A percentile compares a stretch with the other conserved stretches of the same genome.
Conservation (phyloP, 2,329 filamentous ascomycete genomes). For the Ophiocordyceps camponoti-floridani region DNA sequence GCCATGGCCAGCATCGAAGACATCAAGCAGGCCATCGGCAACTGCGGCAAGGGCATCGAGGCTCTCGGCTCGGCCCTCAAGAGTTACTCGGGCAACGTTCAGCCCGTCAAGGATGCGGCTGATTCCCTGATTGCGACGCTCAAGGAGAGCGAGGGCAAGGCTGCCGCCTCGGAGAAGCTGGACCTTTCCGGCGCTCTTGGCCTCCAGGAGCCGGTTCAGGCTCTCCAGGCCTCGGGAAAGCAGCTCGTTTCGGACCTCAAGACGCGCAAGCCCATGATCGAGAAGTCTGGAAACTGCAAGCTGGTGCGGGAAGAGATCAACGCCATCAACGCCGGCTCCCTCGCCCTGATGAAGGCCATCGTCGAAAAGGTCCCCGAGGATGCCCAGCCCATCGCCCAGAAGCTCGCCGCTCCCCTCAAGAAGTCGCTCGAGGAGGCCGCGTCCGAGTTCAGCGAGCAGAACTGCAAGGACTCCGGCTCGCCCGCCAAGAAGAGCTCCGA, state of each 20-base stretch:
- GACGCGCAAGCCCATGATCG: constrained; percentile 9
- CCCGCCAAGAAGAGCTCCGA: not conserved
- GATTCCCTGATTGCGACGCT: constrained; percentile 6
- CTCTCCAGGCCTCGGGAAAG: constrained; percentile 10
- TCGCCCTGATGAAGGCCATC: constrained; percentile 12
- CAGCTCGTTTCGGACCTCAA: constrained; percentile 9
- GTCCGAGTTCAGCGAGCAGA: constrained; percentile 9
- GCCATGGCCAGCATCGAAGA: constrained; percentile 2
- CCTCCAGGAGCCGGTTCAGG: constrained; percentile 4
- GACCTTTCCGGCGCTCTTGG: constrained; percentile 4
- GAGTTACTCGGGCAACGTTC: constrained; percentile 8
- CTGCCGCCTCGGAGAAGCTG: constrained; percentile 4
- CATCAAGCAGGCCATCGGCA: constrained; percentile 3
- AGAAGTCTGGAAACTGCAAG: constrained; percentile 11
- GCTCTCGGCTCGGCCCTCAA: constrained; percentile 7
- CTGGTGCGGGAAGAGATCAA: constrained; percentile 8
- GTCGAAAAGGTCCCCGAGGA: constrained; percentile 12
- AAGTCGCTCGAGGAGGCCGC: constrained; percentile 8
- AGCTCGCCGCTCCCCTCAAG: constrained; percentile 9
- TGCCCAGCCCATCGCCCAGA: constrained; percentile 10
- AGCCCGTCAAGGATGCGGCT: constrained; percentile 6
- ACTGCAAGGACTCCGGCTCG: constrained; percentile 10
- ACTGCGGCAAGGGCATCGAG: constrained; percentile 4
- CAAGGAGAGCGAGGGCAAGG: constrained; percentile 4
- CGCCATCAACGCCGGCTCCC: constrained; percentile 8